These are phyloP conservation scores for Paspalum notatum DNA, from an alignment of 176 grass and related monocot species.

Conservation along the genomic window DNA sequence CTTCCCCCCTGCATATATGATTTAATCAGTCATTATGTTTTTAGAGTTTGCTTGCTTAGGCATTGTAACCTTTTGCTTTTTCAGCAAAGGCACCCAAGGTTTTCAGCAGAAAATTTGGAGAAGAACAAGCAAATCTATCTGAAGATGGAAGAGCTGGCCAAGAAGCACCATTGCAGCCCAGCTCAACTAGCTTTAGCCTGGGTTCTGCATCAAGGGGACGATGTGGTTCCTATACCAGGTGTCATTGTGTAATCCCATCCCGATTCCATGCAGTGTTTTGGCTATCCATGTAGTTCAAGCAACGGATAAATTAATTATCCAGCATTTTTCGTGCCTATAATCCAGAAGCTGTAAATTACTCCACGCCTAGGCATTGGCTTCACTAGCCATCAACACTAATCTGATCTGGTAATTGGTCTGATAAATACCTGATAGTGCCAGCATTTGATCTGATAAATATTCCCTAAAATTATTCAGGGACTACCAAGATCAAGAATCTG, in stretches of 20 bases:
- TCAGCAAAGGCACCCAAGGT: constrained; percentile 61
- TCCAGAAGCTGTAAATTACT: too few species aligned
- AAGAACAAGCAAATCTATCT: constrained; percentile 69
- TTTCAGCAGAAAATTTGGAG: constrained; percentile 66
- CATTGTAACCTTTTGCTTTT: background rate
- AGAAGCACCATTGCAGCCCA: constrained; percentile 66
- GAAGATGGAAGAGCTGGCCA: constrained; percentile 51
- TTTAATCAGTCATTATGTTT: too few species aligned
- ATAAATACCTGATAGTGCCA: too few species aligned
- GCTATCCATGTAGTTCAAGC: too few species aligned
- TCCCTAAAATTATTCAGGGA: constrained; percentile 48
- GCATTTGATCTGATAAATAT: constrained; percentile 30
- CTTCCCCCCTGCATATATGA: too few species aligned
- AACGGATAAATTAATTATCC: too few species aligned
- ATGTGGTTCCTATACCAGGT: constrained; percentile 88
- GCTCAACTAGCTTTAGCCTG: constrained; percentile 77
- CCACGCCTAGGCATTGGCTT: too few species aligned
- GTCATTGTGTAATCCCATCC: background rate
- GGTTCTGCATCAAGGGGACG: constrained; percentile 76
- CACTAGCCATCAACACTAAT: too few species aligned
- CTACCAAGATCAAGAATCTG: constrained; percentile 75
- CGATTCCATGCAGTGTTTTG: too few species aligned
- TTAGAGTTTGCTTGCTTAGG: too few species aligned
- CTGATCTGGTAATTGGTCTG: too few species aligned
- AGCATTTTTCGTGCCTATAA: too few species aligned